These are phyloP conservation scores for Alternaria hordeiaustralica DNA, from an alignment of 2,329 filamentous ascomycete species.

Conservation along the genomic window DNA sequence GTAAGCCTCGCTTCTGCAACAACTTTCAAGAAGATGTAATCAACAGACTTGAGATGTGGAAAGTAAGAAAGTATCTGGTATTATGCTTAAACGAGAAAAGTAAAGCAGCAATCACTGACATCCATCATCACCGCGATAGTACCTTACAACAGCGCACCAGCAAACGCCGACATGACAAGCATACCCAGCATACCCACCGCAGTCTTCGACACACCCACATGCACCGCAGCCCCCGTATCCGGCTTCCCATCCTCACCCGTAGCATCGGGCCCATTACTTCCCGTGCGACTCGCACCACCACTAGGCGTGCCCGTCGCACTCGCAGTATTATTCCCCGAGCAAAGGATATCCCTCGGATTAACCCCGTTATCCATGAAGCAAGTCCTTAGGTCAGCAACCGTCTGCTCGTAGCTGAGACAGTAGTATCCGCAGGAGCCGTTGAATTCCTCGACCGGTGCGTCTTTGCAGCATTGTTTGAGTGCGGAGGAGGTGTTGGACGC, in stretches of 20 bases:
- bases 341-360: constrained; percentile 28
- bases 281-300: constrained; percentile 10
- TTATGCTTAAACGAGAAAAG: background rate
- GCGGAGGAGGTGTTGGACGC: constrained; percentile 33
- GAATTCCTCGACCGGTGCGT: constrained; percentile 37
- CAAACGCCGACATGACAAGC: constrained; percentile 33
- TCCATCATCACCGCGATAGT: background rate
- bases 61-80: background rate
- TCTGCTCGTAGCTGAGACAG: constrained; percentile 38
- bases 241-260: constrained; percentile 4
- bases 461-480: constrained; percentile 41
- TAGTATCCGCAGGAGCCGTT: constrained; percentile 40
- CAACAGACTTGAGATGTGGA: background rate
- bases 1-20: background rate
- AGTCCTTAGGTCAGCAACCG: constrained; percentile 31
- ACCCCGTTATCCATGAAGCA: constrained; percentile 40
- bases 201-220: constrained; percentile 31
- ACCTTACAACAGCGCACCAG: constrained; percentile 36
- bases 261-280: constrained; percentile 5
- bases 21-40: too few species aligned
- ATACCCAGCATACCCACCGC: constrained; percentile 38
- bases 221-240: constrained; percentile 22
- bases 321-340: constrained; percentile 33
- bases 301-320: constrained; percentile 34
- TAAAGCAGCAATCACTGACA: background rate